Base-by-base conservation (phyloP, 192 early-diverging fungal species). In the Helicostylum pulchrum region DNA sequence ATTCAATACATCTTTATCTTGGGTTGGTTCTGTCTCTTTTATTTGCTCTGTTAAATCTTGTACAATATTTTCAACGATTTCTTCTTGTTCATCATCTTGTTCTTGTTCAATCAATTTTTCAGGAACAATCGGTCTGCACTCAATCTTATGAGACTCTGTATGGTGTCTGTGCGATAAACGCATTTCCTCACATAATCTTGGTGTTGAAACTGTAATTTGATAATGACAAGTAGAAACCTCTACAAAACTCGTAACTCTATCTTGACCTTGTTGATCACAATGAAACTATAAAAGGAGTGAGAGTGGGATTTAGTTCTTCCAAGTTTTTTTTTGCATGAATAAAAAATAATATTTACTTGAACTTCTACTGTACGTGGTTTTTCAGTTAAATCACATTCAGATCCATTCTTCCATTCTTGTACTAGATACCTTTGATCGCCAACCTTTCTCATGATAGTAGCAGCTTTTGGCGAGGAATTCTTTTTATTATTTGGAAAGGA, bases 201-300 rank as follows among this genome's bases (percentile, higher is more conserved):
- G 82, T 2, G 92, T 91, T 60, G 88, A 81, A 15, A 96, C 82
- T n/a, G 87, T 75, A 65, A 94, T 83, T 7, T 87, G 78, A 55
- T 96, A 96, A 44, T 81, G 74, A 73, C 94, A 96, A 0, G 79
- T 80, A 3, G 84, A 67, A 0, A 78, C 63, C 68, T 96, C 94
- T 8, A 77, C 75, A 20, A 92, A 82, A 0, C 71, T 60, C 2
- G 83, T 72, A 53, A 96, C 88, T 39, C 84, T 80, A 31, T 91
- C 88, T 0, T 66, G 60, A 12, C 67, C 53, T 31, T 83, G 70
- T 5, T 77, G 58, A 55, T 85, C 86, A 71, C 94, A 96, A 68
- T 93, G 90, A 73, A 86, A 96, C 86, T 90, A 71, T 3, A 9
- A n/a, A n/a, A n/a, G n/a, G n/a, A n/a, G n/a, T n/a, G n/a, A n/a